phyloP scores from a whole-genome alignment of 2,329 filamentous ascomycete species.

The Huntiella decipiens region DNA sequence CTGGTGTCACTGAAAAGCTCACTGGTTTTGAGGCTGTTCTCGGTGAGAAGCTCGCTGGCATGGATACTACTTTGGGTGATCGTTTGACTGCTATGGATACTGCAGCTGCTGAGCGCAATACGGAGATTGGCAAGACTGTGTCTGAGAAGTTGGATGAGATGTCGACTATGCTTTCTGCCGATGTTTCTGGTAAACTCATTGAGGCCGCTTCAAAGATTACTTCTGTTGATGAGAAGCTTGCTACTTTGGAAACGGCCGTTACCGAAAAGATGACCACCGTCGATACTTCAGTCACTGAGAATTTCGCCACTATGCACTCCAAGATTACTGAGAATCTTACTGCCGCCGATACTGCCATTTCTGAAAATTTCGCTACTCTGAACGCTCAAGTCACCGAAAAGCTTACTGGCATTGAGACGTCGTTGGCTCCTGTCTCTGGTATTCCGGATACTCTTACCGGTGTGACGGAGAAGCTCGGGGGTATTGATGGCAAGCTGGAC shows the following conservation, averaged over 20 bases:
- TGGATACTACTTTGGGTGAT: conserved; percentile 5
- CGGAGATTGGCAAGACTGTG: conserved; percentile 6
- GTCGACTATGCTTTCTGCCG: conserved; percentile 3
- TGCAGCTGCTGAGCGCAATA: neutral
- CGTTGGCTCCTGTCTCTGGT: conserved; percentile 1
- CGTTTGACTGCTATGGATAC: conserved; percentile 4
- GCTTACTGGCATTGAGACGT: conserved; percentile 6
- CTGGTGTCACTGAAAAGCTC: conserved; percentile 7
- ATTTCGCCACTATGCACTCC: conserved; percentile 11
- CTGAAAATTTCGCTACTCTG: conserved; percentile 11
- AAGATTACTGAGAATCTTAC: conserved; percentile 8
- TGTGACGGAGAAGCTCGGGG: conserved; percentile 3
- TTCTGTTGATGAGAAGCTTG: conserved; percentile 8
- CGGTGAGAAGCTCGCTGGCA: conserved; percentile 7
- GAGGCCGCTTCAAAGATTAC: conserved; percentile 6
- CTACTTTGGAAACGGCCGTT: conserved; percentile 5
- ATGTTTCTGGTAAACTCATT: conserved; percentile 1
- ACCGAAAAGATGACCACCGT: conserved; percentile 6
- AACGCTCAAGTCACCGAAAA: conserved; percentile 8
- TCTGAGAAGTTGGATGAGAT: conserved; percentile 6
- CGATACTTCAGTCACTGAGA: conserved; percentile 9
- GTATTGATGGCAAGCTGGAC: conserved; percentile 4
- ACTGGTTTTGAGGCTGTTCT: conserved; percentile 6
- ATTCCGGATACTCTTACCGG: neutral
- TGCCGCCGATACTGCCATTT: conserved; percentile 9